These are phyloP conservation scores for Amoeboaphelidium protococcarum DNA, from an alignment of 371 early-diverging fungal genomes.

Conservation along the genomic window DNA sequence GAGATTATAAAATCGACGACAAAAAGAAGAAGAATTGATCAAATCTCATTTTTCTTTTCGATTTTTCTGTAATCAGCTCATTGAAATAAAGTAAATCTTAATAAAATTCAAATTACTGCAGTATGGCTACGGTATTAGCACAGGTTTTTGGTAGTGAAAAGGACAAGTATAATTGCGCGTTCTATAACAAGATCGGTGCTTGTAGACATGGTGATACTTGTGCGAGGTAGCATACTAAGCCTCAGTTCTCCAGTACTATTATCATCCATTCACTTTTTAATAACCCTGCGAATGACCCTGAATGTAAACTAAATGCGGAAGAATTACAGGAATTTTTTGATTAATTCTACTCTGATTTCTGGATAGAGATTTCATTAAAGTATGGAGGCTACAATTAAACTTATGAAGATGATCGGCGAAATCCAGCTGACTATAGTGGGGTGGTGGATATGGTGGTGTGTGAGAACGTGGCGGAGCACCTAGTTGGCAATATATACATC, in stretches of 20 bases:
- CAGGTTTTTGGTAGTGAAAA: conserved; percentile 80
- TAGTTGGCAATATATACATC: conserved; percentile 75
- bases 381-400: conserved; percentile 87
- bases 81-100: too few species aligned
- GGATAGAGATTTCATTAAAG: conserved; percentile 66
- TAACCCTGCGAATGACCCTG: conserved; percentile 64
- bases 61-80: background rate
- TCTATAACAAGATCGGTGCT: conserved; percentile 95
- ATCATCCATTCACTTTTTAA: conserved; percentile 79
- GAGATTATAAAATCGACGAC: too few species aligned
- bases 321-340: conserved; percentile 83
- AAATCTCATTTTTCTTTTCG: background rate
- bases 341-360: conserved; percentile 85
- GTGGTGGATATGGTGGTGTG: conserved; percentile 86
- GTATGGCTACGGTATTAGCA: conserved; percentile 18
- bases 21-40: too few species aligned
- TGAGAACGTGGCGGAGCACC: conserved; percentile 93
- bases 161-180: conserved; percentile 91
- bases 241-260: conserved; percentile 79
- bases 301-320: conserved; percentile 30
- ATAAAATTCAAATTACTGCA: too few species aligned
- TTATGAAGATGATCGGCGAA: too few species aligned
- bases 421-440: too few species aligned
- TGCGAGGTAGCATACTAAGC: conserved; percentile 88
- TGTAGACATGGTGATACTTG: conserved; percentile 93